Percentiles rank a stretch among this genome's conserved stretches.
Conservation (phyloP, 2,329 filamentous ascomycete species). For the Fusarium sp. region DNA sequence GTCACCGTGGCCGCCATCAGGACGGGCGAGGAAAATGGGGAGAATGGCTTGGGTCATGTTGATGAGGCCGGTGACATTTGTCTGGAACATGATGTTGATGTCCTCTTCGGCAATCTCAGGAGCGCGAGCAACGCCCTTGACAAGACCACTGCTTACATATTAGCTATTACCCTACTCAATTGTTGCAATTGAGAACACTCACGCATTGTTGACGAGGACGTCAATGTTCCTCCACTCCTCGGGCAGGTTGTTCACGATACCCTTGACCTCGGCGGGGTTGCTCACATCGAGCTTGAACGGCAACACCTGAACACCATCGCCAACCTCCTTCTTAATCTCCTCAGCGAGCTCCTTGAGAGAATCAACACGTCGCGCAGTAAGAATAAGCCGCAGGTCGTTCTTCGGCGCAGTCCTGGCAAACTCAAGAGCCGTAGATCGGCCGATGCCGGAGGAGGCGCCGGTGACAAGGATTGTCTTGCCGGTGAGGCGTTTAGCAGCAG, state of each 20-base stretch:
- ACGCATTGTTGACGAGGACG: slow-evolving; percentile 97
- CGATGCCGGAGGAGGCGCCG: slow-evolving; percentile 94
- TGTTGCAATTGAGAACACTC: slow-evolving; percentile 54
- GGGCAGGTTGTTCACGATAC: slow-evolving; percentile 81
- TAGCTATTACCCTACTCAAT: slow-evolving; percentile 5
- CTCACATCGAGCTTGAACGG: slow-evolving; percentile 91
- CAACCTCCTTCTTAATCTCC: slow-evolving; percentile 83
- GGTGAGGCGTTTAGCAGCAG: slow-evolving; percentile 85
- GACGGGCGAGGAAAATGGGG: slow-evolving; percentile 83
- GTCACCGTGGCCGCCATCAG: slow-evolving; percentile 84
- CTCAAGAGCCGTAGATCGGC: slow-evolving; percentile 85
- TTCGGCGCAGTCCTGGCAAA: slow-evolving; percentile 89
- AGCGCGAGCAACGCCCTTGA: slow-evolving; percentile 88
- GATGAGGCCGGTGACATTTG: slow-evolving; percentile 95
- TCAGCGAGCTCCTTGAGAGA: slow-evolving; percentile 80
- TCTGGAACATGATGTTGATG: slow-evolving; percentile 88
- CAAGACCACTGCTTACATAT: slow-evolving; percentile 76
- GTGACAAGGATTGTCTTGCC: slow-evolving; percentile 96
- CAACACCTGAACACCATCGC: slow-evolving; percentile 84
- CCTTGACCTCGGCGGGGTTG: slow-evolving; percentile 79
- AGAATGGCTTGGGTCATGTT: slow-evolving; percentile 95
- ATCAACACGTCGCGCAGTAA: slow-evolving; percentile 91
- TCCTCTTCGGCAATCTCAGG: slow-evolving; percentile 87
- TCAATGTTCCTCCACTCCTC: slow-evolving; percentile 88
- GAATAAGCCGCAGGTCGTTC: slow-evolving; percentile 83